Conservation (phyloP, 345 rosid genomes). For the Brassica nigra region DNA sequence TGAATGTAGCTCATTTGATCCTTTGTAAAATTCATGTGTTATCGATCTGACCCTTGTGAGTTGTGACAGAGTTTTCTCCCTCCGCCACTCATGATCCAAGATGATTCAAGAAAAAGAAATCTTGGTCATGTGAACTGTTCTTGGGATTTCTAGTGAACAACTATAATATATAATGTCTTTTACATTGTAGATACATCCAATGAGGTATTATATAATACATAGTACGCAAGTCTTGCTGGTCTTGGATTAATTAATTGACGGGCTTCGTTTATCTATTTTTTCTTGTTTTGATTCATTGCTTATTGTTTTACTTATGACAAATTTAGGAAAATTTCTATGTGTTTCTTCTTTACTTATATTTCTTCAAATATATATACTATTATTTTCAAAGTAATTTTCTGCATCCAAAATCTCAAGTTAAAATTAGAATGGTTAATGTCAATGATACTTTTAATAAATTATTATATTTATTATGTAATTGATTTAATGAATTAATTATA, state of each 20-base stretch:
- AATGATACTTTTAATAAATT: too few species aligned
- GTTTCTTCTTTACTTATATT: neutral
- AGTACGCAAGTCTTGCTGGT: constrained; percentile 19
- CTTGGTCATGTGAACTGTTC: constrained; percentile 38
- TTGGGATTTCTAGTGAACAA: neutral
- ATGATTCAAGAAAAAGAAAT: constrained; percentile 19
- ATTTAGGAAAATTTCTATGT: neutral
- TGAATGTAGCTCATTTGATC: too few species aligned
- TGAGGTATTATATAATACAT: neutral
- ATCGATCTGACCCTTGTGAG: too few species aligned
- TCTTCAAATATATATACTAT: neutral
- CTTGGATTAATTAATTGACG: neutral
- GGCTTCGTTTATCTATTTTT: neutral
- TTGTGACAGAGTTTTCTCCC: too few species aligned
- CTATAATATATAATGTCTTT: neutral
- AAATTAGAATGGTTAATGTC: too few species aligned
- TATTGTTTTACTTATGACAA: neutral
- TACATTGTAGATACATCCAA: neutral
- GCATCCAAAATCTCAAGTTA: too few species aligned
- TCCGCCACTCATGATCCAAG: neutral
- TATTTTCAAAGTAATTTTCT: too few species aligned
- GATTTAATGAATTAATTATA: too few species aligned
- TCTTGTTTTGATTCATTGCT: neutral
- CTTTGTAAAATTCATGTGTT: too few species aligned
- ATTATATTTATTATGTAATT: too few species aligned